Evolutionary conservation across 345 rosid genomes (phyloP).

Genomic region (Euphorbia pulcherrima): DNA sequence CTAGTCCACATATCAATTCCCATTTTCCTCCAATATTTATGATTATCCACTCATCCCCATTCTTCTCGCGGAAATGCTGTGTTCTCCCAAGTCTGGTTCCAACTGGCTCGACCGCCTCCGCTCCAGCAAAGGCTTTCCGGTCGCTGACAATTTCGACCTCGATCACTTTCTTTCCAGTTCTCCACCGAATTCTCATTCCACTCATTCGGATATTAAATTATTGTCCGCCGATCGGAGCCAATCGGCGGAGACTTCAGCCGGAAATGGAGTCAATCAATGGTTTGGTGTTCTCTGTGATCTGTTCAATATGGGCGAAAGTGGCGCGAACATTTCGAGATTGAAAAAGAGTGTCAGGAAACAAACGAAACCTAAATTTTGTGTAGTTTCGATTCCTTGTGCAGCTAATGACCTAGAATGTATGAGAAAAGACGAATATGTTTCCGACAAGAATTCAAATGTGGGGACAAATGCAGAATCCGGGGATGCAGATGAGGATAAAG

Average conservation of each 20-base stretch:
- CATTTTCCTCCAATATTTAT: background rate
- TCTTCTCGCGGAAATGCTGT: conserved; percentile 43
- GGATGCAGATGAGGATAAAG: conserved; percentile 31
- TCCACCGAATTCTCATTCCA: conserved; percentile 17
- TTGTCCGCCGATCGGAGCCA: conserved; percentile 17
- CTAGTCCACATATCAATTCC: background rate
- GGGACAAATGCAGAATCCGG: conserved; percentile 21
- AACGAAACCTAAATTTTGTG: conserved; percentile 65
- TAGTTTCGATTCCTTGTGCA: conserved; percentile 22
- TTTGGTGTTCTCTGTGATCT: conserved; percentile 73
- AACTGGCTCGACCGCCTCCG: conserved; percentile 92
- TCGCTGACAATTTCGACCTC: conserved; percentile 52
- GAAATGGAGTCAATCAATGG: conserved; percentile 38
- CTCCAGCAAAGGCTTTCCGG: conserved; percentile 65
- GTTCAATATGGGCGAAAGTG: conserved; percentile 50
- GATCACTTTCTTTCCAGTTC: conserved; percentile 56
- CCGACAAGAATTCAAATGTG: conserved; percentile 26
- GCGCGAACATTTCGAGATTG: conserved; percentile 14
- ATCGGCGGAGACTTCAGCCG: conserved; percentile 18
- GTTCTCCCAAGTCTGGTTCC: conserved; percentile 56
- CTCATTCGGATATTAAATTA: conserved; percentile 29
- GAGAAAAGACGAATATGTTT: conserved; percentile 27
- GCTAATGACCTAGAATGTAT: conserved; percentile 6
- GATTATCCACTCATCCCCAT: background rate
- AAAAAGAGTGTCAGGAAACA: conserved; percentile 68